Percentiles rank a stretch among this genome's conserved stretches.
These are phyloP conservation scores for Penicillium corylophilum DNA, from an alignment of 2,329 filamentous ascomycete species.

Conservation along the genomic window DNA sequence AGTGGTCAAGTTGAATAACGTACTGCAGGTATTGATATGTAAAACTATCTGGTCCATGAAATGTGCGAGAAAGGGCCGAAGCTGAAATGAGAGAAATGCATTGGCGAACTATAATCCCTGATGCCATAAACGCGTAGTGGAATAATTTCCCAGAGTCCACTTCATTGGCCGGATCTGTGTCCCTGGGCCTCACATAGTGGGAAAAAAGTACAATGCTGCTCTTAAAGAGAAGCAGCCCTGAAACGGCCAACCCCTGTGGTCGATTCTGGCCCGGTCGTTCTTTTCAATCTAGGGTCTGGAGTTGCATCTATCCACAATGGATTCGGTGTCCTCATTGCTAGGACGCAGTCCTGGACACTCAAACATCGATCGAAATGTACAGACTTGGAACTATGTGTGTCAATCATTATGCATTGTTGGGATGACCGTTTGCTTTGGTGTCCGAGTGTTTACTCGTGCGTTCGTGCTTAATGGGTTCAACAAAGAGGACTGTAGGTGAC, in stretches of 20 bases:
- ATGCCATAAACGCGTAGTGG: neutral
- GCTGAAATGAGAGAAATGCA: neutral
- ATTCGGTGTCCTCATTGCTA: conserved; percentile 1
- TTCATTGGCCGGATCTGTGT: neutral
- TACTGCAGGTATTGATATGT: neutral
- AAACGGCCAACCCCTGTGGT: neutral
- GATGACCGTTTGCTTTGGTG: conserved; percentile 26
- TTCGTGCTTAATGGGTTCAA: conserved; percentile 23
- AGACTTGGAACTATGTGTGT: conserved; percentile 26
- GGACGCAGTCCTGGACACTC: conserved; percentile 8
- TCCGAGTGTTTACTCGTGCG: conserved; percentile 26
- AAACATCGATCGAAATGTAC: conserved; percentile 19
- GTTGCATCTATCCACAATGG: neutral
- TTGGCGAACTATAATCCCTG: neutral
- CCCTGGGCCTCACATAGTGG: neutral
- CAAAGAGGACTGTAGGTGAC: conserved; percentile 28
- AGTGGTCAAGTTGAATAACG: neutral
- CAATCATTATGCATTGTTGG: conserved; percentile 29
- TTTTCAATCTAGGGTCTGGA: neutral
- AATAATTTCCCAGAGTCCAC: neutral
- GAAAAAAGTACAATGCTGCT: neutral
- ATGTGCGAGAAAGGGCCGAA: neutral
- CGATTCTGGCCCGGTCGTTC: neutral
- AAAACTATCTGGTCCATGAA: neutral
- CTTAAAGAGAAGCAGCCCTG: neutral